Percentiles rank a stretch among this genome's conserved stretches.
Conservation (phyloP, 257 asterid genomes). For the Jasminum sambac region DNA sequence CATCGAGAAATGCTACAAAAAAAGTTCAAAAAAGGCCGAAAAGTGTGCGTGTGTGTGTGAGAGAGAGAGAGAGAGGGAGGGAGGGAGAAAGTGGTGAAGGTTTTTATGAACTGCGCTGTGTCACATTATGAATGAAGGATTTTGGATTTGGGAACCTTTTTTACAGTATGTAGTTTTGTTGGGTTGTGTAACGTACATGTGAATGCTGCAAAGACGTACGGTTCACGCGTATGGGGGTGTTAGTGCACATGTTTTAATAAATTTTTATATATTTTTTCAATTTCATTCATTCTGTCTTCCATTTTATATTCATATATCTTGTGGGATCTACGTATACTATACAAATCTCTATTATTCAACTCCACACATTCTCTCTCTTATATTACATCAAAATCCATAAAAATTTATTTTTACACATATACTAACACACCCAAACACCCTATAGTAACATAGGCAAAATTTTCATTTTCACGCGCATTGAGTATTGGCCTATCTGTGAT, state of each 20-base stretch:
- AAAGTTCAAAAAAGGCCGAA: conserved; percentile 10
- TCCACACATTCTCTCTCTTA: too few species aligned
- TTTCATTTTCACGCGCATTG: conserved; percentile 21
- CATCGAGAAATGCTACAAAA: conserved; percentile 20
- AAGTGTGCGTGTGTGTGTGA: too few species aligned
- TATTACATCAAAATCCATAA: too few species aligned
- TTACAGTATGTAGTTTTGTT: conserved; percentile 28
- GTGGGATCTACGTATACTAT: too few species aligned
- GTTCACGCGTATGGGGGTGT: conserved; percentile 45
- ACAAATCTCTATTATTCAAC: too few species aligned
- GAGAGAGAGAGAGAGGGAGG: conserved; percentile 21
- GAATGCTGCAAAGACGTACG: conserved; percentile 31
- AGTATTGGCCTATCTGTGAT: neutral
- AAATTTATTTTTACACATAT: too few species aligned
- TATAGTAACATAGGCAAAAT: neutral
- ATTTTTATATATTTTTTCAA: too few species aligned
- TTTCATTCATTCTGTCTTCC: too few species aligned
- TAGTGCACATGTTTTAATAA: too few species aligned
- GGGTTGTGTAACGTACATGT: conserved; percentile 44
- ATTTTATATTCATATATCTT: too few species aligned
- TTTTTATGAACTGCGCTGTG: too few species aligned
- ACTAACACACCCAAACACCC: too few species aligned
- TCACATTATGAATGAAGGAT: neutral
- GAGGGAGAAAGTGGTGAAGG: neutral
- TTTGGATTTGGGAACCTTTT: neutral